A percentile compares a stretch with the other conserved stretches of the same genome.
phyloP scores from a whole-genome alignment of 306 rosid species.

The Cercis canadensis region DNA sequence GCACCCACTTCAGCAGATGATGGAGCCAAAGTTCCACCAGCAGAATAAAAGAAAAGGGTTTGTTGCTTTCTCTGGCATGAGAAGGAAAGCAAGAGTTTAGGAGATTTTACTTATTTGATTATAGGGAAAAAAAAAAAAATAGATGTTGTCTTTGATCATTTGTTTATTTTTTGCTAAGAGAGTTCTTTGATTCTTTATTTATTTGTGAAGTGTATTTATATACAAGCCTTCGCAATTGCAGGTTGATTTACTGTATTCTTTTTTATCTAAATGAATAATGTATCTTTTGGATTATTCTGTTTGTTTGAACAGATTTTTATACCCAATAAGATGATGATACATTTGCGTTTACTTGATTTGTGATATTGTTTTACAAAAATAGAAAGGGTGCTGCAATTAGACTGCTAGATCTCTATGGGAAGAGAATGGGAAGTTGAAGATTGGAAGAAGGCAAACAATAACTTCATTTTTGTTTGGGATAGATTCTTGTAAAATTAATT shows the following conservation, averaged over 20 bases:
- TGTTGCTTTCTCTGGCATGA: no score
- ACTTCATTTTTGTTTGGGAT: no score
- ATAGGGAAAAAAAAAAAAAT: not conserved
- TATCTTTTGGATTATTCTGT: conserved; percentile 36
- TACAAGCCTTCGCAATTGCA: conserved; percentile 23
- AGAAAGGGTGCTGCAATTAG: no score
- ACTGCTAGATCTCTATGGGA: no score
- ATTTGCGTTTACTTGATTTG: no score
- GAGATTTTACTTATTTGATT: not conserved
- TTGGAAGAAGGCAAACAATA: no score
- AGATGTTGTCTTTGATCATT: not conserved
- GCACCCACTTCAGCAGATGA: conserved; percentile 57
- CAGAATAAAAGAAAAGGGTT: no score
- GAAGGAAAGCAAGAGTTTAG: no score
- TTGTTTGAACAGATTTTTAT: conserved; percentile 2
- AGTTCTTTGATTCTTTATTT: conserved; percentile 52
- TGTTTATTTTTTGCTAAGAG: no score
- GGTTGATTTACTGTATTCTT: conserved; percentile 34
- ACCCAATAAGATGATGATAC: conserved; percentile 20
- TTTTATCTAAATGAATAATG: conserved; percentile 36
- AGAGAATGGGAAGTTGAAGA: no score
- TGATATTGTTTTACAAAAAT: no score
- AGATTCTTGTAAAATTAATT: no score
- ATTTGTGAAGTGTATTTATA: conserved; percentile 46
- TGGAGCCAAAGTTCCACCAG: conserved; percentile 39